Evolutionary conservation across 257 asterid genomes (phyloP), one percentile per base, ranked within the genome.

Genomic region (Nicotiana sylvestris): DNA sequence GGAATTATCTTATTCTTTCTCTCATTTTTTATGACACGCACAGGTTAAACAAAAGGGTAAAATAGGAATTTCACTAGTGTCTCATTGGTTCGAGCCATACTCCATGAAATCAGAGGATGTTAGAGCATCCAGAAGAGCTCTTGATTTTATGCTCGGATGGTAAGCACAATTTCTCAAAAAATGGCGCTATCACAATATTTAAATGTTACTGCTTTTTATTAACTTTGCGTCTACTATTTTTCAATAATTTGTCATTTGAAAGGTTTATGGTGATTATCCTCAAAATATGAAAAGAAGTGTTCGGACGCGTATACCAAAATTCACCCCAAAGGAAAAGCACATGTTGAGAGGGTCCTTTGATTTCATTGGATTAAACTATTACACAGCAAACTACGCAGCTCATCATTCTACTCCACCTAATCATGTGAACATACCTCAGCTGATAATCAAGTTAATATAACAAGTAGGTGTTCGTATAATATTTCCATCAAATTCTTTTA

Each of bases 101-200:
- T 81, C 97, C n/a, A 83, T 64, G 0, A 81, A 53, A 77, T 17
- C 4, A 25, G 84, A 35, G 0, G 92, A 93, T 43, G 10, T 9
- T 2, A 11, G 64, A 74, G 97, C 97, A 11, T 87, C 91, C 7
- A 65, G 82, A 84, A 87, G 93, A 69, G 93, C 89, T 29, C 79
- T 91, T 9, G 93, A 92, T 85, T 92, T 93, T 66, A 66, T 82
- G 56, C 86, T 27, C 2, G 98, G 98, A 76, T 93, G 97, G 97
- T 93, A 21, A 68, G 85, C 53, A 61, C 12, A 58, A 21, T 0
- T 39, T 43, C 51, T 43, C 7, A 43, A 43, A 43, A 43, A 7
- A 43, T 6, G 51, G 51, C 10, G 51, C 0, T 9, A 43, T 43
- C 51, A 43, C 51, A 43, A 43, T 43, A 43, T 43, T 43, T 43